Evolutionary conservation across 805 yeast genomes (phyloP).

Genomic region (Blastobotrys attinorum): DNA sequence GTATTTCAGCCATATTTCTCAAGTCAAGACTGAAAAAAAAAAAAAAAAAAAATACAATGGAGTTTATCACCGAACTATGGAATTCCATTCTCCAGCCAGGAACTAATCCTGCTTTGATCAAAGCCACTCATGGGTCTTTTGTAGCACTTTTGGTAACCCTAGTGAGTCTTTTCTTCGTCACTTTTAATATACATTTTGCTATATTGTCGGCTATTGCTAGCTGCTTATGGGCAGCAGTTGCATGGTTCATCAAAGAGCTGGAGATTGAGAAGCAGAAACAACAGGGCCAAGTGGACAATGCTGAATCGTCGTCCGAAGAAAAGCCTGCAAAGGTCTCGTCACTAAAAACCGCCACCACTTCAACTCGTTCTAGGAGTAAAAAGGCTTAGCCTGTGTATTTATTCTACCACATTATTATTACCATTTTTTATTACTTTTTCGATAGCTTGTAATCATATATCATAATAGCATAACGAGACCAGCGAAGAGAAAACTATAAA

Average conservation of each 20-base stretch:
- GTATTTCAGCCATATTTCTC: too few relatives aligned
- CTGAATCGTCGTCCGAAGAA: constrained; percentile 17
- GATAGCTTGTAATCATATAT: too few relatives aligned
- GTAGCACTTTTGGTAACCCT: constrained; percentile 52
- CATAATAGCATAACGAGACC: too few relatives aligned
- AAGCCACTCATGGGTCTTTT: constrained; percentile 84
- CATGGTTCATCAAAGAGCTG: constrained; percentile 82
- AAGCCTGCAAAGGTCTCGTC: constrained; percentile 6
- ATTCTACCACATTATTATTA: not conserved
- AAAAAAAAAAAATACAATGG: too few relatives aligned
- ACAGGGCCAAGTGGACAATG: too few relatives aligned
- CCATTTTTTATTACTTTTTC: not conserved
- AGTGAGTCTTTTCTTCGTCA: constrained; percentile 47
- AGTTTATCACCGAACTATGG: constrained; percentile 63
- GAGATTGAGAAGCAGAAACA: constrained; percentile 30
- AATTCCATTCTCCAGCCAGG: constrained; percentile 90
- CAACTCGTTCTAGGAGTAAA: too few relatives aligned
- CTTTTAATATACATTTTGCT: constrained; percentile 59
- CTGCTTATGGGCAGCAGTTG: constrained; percentile 66
- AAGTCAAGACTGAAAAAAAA: too few relatives aligned
- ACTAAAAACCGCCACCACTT: too few relatives aligned
- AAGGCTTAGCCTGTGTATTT: too few relatives aligned
- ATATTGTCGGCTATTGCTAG: constrained; percentile 48
- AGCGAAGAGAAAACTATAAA: too few relatives aligned
- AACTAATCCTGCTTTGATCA: constrained; percentile 77